These are phyloP conservation scores for Puccinia coronata DNA, from an alignment of 1,284 basidiomycete species.

Conservation along the genomic window DNA sequence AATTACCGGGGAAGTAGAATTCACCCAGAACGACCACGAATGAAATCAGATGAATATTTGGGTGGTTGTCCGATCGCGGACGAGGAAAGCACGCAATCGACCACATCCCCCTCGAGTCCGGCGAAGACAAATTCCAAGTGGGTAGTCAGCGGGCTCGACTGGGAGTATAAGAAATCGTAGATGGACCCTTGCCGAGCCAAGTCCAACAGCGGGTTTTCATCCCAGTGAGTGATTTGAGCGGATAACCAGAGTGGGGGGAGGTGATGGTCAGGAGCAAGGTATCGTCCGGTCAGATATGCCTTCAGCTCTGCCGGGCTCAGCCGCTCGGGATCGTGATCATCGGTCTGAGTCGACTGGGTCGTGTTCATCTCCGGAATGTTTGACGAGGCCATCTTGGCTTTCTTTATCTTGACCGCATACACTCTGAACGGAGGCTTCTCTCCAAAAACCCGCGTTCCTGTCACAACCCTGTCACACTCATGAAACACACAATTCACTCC, in stretches of 20 bases:
- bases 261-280: background rate
- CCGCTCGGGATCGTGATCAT: background rate
- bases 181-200: slow-evolving; percentile 30
- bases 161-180: slow-evolving; percentile 27
- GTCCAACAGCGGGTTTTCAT: slow-evolving; percentile 32
- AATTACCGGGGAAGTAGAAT: background rate
- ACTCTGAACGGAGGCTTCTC: no score
- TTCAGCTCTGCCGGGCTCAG: slow-evolving; percentile 2
- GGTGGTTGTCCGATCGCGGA: slow-evolving; percentile 34
- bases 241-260: slow-evolving; percentile 32
- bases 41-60: slow-evolving; percentile 32
- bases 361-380: background rate
- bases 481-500: no score
- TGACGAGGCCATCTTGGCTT: no score
- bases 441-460: no score
- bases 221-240: slow-evolving; percentile 41
- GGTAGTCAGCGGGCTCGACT: slow-evolving; percentile 20
- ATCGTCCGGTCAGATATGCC: slow-evolving; percentile 2
- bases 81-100: slow-evolving; percentile 32
- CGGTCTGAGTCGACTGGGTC: background rate
- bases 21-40: slow-evolving; percentile 44
- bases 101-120: slow-evolving; percentile 45
- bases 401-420: no score
- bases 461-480: no score
- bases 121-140: slow-evolving; percentile 36